phyloP scores from a whole-genome alignment of 75 land plant species.

The Pinus taeda region DNA sequence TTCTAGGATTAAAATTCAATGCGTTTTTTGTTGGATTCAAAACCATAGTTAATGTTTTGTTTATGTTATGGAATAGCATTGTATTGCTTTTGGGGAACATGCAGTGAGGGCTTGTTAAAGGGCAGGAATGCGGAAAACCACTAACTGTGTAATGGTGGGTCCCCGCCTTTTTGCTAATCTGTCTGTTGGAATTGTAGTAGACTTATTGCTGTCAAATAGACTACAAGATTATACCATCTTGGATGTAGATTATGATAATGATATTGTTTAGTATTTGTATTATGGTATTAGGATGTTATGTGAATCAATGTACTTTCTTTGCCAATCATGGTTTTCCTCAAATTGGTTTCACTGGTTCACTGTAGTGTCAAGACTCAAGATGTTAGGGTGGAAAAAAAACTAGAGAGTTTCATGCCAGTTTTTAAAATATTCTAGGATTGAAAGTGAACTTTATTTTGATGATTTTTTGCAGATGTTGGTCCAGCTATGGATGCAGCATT shows the following conservation, averaged over 20 bases:
- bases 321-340: background rate
- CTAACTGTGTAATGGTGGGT: too few relatives aligned
- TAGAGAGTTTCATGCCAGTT: background rate
- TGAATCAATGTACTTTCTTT: background rate
- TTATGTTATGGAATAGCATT: too few relatives aligned
- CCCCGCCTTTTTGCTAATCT: too few relatives aligned
- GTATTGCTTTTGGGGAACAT: too few relatives aligned
- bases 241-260: background rate
- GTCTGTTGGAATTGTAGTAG: background rate
- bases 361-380: too few relatives aligned
- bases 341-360: background rate
- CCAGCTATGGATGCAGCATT: slow-evolving; percentile 4
- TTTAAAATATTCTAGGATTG: background rate
- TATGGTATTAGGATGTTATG: background rate
- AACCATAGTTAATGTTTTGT: too few relatives aligned
- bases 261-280: background rate
- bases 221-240: background rate
- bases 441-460: background rate
- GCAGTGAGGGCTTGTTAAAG: too few relatives aligned
- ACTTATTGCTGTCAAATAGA: background rate
- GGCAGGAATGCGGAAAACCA: too few relatives aligned
- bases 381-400: background rate
- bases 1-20: too few relatives aligned
- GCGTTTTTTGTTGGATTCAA: too few relatives aligned
- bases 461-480: slow-evolving; percentile 5